Evolutionary conservation across 2,329 filamentous ascomycete genomes (phyloP).

Genomic region (Achaetomium macrosporum): DNA sequence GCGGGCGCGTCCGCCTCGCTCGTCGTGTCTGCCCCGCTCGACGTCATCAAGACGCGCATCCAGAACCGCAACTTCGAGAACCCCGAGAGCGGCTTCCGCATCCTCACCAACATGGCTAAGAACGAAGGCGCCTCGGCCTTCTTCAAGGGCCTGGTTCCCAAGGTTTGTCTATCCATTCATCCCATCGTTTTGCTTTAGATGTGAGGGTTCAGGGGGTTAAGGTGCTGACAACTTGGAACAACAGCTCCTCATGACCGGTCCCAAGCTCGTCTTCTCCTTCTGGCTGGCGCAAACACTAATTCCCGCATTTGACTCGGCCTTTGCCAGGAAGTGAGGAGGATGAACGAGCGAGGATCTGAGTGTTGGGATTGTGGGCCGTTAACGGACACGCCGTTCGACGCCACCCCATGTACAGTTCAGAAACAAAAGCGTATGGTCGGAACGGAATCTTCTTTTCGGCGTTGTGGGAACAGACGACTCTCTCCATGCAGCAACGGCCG

Average conservation of each 20-base stretch:
- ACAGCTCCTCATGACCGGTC: conserved; percentile 92
- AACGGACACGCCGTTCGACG: background rate
- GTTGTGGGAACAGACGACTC: conserved; percentile 8
- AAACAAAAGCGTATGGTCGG: conserved; percentile 4
- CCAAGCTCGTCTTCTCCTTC: conserved; percentile 98
- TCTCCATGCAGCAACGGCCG: conserved; percentile 8
- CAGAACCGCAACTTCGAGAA: conserved; percentile 99
- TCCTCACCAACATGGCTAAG: conserved; percentile 86
- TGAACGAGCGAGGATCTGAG: background rate
- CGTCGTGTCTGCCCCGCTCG: conserved; percentile 88
- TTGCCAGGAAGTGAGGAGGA: conserved; percentile 25
- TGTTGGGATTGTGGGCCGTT: background rate
- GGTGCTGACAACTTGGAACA: conserved; percentile 9
- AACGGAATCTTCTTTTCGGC: conserved; percentile 10
- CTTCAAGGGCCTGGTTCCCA: conserved; percentile 96
- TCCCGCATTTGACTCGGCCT: conserved; percentile 67
- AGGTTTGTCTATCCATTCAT: conserved; percentile 47
- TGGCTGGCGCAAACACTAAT: conserved; percentile 99
- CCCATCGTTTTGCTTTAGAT: background rate
- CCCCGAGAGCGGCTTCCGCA: conserved; percentile 88
- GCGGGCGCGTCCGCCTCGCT: conserved; percentile 93
- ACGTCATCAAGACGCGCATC: conserved; percentile 97
- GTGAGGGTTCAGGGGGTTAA: background rate
- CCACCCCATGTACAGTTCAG: conserved; percentile 6
- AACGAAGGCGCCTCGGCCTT: conserved; percentile 81